Percentiles rank a stretch among this genome's conserved stretches.
Conservation (phyloP, 2,329 filamentous ascomycete genomes). For the Apiospora rasikravindrae region DNA sequence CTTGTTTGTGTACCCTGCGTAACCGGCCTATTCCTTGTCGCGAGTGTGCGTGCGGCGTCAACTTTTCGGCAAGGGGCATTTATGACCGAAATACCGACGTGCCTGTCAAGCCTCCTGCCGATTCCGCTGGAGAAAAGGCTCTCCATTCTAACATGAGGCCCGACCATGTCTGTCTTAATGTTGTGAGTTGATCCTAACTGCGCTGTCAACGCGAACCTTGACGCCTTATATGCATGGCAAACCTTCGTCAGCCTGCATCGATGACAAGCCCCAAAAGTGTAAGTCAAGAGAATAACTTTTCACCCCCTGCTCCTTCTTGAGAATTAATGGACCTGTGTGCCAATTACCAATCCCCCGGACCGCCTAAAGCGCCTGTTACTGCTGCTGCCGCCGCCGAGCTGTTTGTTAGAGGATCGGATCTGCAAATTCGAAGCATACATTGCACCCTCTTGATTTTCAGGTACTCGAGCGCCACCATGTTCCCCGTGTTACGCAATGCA, state of each 20-base stretch:
- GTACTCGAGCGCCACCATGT: not conserved
- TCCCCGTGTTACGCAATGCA: not conserved
- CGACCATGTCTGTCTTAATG: not conserved
- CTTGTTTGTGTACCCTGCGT: slow-evolving; percentile 5
- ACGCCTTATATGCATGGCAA: not conserved
- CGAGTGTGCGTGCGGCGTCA: not conserved
- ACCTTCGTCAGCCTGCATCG: not conserved
- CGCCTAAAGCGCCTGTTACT: not conserved
- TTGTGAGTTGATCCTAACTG: not conserved
- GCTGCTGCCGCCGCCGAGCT: not conserved
- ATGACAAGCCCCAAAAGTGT: not conserved
- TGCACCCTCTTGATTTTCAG: not conserved
- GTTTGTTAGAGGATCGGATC: slow-evolving; percentile 1
- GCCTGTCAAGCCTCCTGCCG: not conserved
- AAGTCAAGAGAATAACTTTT: not conserved
- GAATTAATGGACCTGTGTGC: not conserved
- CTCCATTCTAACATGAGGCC: not conserved
- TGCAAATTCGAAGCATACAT: not conserved
- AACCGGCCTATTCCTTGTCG: not conserved
- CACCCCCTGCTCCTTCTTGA: not conserved
- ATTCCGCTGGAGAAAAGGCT: not conserved
- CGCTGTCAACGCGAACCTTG: not conserved
- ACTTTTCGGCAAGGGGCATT: slow-evolving; percentile 2
- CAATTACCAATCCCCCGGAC: not conserved
- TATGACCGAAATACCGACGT: not conserved